phyloP scores from a whole-genome alignment of 2,329 filamentous ascomycete genomes.

The Dactylellina drechsleri region DNA sequence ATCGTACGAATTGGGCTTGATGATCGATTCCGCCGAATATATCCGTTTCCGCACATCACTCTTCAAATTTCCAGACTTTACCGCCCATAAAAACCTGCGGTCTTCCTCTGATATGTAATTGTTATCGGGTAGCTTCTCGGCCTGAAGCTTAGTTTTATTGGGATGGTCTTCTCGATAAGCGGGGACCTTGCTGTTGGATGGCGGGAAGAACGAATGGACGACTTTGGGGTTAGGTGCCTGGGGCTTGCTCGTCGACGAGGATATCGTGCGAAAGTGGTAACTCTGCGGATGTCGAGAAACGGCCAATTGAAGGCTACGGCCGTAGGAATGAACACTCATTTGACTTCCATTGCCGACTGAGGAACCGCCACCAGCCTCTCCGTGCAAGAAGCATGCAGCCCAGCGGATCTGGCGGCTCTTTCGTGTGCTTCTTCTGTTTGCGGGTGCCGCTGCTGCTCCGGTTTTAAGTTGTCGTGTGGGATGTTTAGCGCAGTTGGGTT shows the following conservation, averaged over 20 bases:
- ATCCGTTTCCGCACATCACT: conserved; percentile 13
- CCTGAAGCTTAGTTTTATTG: neutral
- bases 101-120: conserved; percentile 30
- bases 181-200: neutral
- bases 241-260: conserved; percentile 13
- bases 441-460: conserved; percentile 1
- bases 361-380: conserved; percentile 39
- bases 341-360: conserved; percentile 54
- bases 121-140: neutral
- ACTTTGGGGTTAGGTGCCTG: neutral
- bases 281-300: conserved; percentile 40
- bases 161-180: conserved; percentile 11
- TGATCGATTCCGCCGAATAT: conserved; percentile 39
- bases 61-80: conserved; percentile 31
- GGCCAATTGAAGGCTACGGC: conserved; percentile 54
- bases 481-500: conserved; percentile 5
- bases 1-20: conserved; percentile 41
- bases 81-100: conserved; percentile 21
- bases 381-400: conserved; percentile 33
- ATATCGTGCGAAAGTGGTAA: conserved; percentile 13
- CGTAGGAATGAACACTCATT: conserved; percentile 53
- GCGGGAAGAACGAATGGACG: neutral
- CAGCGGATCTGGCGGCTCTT: conserved; percentile 15
- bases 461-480: conserved; percentile 16
- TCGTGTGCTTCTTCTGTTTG: neutral